Conservation (phyloP, 768 basidiomycete species). For the Kwoniella dejecticola region DNA sequence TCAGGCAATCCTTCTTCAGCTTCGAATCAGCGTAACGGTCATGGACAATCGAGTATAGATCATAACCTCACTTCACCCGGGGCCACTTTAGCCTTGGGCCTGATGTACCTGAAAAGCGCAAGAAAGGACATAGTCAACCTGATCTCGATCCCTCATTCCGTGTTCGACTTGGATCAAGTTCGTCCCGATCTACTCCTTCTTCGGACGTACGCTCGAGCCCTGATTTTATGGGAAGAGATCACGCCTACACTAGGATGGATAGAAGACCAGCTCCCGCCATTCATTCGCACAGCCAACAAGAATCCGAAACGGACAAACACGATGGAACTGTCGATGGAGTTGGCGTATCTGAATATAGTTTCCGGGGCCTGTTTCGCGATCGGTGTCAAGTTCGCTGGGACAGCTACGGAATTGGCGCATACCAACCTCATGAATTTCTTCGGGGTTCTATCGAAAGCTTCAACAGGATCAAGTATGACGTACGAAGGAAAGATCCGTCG, state of each 20-base stretch:
- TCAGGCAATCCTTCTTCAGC: constrained; percentile 54
- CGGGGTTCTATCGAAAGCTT: constrained; percentile 63
- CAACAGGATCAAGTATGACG: constrained; percentile 62
- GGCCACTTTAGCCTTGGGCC: constrained; percentile 80
- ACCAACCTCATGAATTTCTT: constrained; percentile 76
- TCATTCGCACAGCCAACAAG: constrained; percentile 66
- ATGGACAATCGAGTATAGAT: constrained; percentile 62
- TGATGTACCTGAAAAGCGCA: constrained; percentile 89
- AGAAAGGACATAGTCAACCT: constrained; percentile 84
- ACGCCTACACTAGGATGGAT: constrained; percentile 73
- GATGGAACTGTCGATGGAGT: constrained; percentile 67
- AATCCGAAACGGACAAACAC: constrained; percentile 57
- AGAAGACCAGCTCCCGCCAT: constrained; percentile 66
- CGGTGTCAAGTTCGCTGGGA: constrained; percentile 90
- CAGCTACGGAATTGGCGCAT: constrained; percentile 86
- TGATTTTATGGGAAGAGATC: constrained; percentile 87
- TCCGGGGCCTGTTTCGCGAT: constrained; percentile 90
- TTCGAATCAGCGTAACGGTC: constrained; percentile 15
- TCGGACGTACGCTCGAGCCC: constrained; percentile 70
- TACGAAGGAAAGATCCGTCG: constrained; percentile 89
- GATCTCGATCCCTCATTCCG: constrained; percentile 77
- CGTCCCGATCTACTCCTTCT: constrained; percentile 85
- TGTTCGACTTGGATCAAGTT: constrained; percentile 75
- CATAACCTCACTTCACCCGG: constrained; percentile 88
- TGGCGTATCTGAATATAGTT: constrained; percentile 88